phyloP scores from a whole-genome alignment of 2,329 filamentous ascomycete genomes.

The Stagonosporopsis chrysanthemi region DNA sequence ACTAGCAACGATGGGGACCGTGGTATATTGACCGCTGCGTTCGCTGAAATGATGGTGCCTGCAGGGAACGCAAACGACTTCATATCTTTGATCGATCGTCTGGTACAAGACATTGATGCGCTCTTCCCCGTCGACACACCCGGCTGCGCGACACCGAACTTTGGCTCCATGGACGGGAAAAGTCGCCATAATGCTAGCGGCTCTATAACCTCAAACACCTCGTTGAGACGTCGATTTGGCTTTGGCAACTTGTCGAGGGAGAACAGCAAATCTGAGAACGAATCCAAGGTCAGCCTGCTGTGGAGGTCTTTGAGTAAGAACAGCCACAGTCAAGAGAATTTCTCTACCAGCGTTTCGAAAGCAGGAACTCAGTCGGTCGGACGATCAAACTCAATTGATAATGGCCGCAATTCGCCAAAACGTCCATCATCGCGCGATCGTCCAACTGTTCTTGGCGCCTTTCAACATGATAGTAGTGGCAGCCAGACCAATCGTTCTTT shows the following conservation, averaged over 20 bases:
- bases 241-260: slow-evolving; percentile 78
- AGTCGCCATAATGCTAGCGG: slow-evolving; percentile 70
- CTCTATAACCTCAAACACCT: slow-evolving; percentile 87
- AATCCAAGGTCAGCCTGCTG: slow-evolving; percentile 76
- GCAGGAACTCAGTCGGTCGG: slow-evolving; percentile 61
- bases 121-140: slow-evolving; percentile 76
- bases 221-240: slow-evolving; percentile 82
- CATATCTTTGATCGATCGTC: slow-evolving; percentile 84
- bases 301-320: slow-evolving; percentile 90
- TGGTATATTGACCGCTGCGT: slow-evolving; percentile 85
- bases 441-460: slow-evolving; percentile 57
- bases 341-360: slow-evolving; percentile 70
- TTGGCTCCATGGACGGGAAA: slow-evolving; percentile 66
- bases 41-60: slow-evolving; percentile 83
- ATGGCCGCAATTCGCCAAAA: slow-evolving; percentile 60
- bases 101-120: slow-evolving; percentile 87
- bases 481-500: slow-evolving; percentile 41
- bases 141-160: slow-evolving; percentile 55
- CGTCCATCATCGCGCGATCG: slow-evolving; percentile 65
- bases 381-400: slow-evolving; percentile 81
- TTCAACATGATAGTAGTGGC: slow-evolving; percentile 57
- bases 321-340: slow-evolving; percentile 55
- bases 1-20: slow-evolving; percentile 91
- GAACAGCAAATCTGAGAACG: slow-evolving; percentile 75
- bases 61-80: slow-evolving; percentile 81